phyloP scores from a whole-genome alignment of 1,284 basidiomycete species.

The Ustilago vetiveriae region DNA sequence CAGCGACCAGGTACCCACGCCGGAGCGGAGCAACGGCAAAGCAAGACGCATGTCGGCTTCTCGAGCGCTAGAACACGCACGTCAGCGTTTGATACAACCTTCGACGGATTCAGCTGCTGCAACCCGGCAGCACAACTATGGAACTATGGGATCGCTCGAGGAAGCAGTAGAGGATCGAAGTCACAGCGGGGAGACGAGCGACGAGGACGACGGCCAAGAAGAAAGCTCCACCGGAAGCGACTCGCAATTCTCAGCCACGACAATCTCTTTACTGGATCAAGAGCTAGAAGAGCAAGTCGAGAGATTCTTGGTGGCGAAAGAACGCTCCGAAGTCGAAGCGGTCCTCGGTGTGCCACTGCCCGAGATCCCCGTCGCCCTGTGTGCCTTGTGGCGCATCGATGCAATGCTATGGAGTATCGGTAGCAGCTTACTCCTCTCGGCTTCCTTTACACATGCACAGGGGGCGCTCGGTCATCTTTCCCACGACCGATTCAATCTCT shows the following conservation, averaged over 20 bases:
- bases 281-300: conserved; percentile 48
- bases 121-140: conserved; percentile 16
- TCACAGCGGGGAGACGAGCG: conserved; percentile 8
- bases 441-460: conserved; percentile 56
- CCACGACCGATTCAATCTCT: conserved; percentile 23
- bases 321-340: conserved; percentile 54
- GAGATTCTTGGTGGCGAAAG: conserved; percentile 42
- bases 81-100: conserved; percentile 37
- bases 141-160: conserved; percentile 17
- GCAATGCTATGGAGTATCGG: conserved; percentile 62
- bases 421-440: conserved; percentile 51
- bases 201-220: background rate
- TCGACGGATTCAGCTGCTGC: background rate
- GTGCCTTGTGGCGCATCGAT: conserved; percentile 60
- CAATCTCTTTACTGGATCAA: conserved; percentile 32
- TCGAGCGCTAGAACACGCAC: conserved; percentile 35
- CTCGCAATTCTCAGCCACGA: conserved; percentile 21
- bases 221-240: conserved; percentile 9
- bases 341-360: conserved; percentile 57
- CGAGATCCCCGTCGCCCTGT: conserved; percentile 52
- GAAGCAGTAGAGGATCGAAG: conserved; percentile 15
- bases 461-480: conserved; percentile 38
- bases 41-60: conserved; percentile 37
- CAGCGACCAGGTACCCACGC: conserved; percentile 12
- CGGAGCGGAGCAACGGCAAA: conserved; percentile 26